Evolutionary conservation across 2,329 filamentous ascomycete genomes (phyloP).

Genomic region (Diaporthe citrichinensis): DNA sequence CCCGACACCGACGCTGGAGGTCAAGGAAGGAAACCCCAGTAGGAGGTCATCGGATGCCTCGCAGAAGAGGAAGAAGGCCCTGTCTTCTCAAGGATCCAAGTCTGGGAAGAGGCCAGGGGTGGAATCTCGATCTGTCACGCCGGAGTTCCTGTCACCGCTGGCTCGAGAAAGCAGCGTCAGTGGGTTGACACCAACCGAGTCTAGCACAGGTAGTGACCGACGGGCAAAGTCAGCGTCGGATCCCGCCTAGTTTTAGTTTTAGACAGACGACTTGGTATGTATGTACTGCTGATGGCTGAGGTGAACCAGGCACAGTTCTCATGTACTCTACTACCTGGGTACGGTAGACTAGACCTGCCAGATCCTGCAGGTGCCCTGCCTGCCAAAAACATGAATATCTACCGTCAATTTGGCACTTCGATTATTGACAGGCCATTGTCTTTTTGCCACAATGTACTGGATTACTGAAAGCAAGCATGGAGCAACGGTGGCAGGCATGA

Average conservation of each 20-base stretch:
- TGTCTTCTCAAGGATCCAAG: constrained; percentile 49
- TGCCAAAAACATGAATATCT: not conserved
- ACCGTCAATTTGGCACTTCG: not conserved
- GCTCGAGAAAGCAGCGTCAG: constrained; percentile 61
- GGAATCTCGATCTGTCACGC: constrained; percentile 68
- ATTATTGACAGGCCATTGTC: not conserved
- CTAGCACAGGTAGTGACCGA: constrained; percentile 3
- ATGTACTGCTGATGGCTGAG: not conserved
- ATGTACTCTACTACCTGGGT: too few species aligned
- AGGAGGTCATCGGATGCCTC: constrained; percentile 63
- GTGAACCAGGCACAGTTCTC: not conserved
- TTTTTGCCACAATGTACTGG: not conserved
- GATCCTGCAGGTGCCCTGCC: not conserved
- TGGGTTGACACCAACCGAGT: constrained; percentile 39
- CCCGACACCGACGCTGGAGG: constrained; percentile 63
- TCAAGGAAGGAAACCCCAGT: constrained; percentile 55
- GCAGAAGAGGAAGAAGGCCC: constrained; percentile 67
- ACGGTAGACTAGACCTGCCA: not conserved
- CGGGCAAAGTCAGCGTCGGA: constrained; percentile 36
- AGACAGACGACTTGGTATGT: constrained; percentile 5
- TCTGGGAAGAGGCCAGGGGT: constrained; percentile 58
- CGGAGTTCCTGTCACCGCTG: constrained; percentile 68
- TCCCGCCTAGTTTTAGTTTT: constrained; percentile 25
- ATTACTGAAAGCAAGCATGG: not conserved
- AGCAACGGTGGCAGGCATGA: not conserved